A percentile compares a stretch with the other conserved stretches of the same genome.
These are phyloP conservation scores for Oryza longistaminata DNA, from an alignment of 176 grass and related monocot genomes.

Conservation along the genomic window DNA sequence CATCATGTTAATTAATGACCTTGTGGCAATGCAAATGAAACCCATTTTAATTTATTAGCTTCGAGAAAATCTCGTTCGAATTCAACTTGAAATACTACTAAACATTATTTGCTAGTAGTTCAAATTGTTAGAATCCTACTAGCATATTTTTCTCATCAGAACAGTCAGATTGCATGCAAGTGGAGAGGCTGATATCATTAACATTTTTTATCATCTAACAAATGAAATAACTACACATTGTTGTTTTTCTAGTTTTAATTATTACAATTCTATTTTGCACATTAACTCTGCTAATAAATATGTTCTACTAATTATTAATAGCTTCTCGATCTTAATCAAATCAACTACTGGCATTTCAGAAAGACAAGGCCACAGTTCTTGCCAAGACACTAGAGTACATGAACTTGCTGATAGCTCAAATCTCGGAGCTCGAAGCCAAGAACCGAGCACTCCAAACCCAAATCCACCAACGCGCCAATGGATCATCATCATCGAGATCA, in stretches of 20 bases:
- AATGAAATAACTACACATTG: neutral
- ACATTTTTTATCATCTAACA: neutral
- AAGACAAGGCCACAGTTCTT: constrained; percentile 76
- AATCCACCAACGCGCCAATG: constrained; percentile 6
- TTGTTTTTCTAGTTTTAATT: neutral
- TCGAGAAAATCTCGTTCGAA: too few species aligned
- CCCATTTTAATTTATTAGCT: too few species aligned
- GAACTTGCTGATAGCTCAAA: constrained; percentile 50
- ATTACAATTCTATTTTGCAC: neutral
- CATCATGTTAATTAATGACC: too few species aligned
- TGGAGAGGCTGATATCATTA: too few species aligned
- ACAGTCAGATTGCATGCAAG: too few species aligned
- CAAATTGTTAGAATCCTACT: too few species aligned
- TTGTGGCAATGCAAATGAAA: neutral
- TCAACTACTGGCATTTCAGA: constrained; percentile 31
- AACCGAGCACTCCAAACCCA: constrained; percentile 62
- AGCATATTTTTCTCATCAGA: too few species aligned
- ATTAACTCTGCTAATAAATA: neutral
- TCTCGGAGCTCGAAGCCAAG: constrained; percentile 53
- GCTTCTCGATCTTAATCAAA: neutral
- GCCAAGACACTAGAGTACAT: constrained; percentile 66
- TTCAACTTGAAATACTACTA: too few species aligned
- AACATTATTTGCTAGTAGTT: too few species aligned
- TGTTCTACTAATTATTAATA: neutral
- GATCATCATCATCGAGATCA: neutral